These are phyloP conservation scores for Diplodia intermedia DNA, from an alignment of 2,329 filamentous ascomycete genomes.

Conservation along the genomic window DNA sequence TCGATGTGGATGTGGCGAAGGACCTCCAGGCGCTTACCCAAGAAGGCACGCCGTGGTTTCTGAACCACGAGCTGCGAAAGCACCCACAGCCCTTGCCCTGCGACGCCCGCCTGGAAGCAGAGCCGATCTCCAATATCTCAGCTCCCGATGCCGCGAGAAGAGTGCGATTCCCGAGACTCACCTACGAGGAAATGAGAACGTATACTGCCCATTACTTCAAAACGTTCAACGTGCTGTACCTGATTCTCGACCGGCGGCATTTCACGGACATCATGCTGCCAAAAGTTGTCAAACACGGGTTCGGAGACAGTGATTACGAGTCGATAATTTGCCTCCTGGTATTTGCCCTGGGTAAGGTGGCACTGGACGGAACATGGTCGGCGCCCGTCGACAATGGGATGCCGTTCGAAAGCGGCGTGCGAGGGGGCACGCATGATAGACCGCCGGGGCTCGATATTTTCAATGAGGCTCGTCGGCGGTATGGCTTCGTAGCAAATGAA, in stretches of 20 bases:
- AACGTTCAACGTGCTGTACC: conserved; percentile 33
- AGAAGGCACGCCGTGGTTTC: conserved; percentile 33
- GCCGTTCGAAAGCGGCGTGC: conserved; percentile 55
- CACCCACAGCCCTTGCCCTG: conserved; percentile 28
- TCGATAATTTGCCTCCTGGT: conserved; percentile 64
- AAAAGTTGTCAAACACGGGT: conserved; percentile 55
- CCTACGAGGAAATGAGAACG: conserved; percentile 31
- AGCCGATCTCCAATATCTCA: not conserved
- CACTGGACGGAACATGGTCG: conserved; percentile 59
- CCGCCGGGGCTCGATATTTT: conserved; percentile 67
- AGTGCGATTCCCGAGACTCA: conserved; percentile 28
- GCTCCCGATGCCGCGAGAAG: conserved; percentile 3
- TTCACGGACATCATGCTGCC: conserved; percentile 28
- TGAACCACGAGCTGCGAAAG: conserved; percentile 29
- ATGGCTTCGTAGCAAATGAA: conserved; percentile 64
- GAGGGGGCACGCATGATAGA: conserved; percentile 57
- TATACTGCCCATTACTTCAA: conserved; percentile 32
- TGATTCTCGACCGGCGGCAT: conserved; percentile 30
- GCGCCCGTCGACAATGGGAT: conserved; percentile 55
- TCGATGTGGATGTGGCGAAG: conserved; percentile 20
- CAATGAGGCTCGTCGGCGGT: conserved; percentile 66
- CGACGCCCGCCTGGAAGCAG: conserved; percentile 18
- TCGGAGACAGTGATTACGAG: conserved; percentile 56
- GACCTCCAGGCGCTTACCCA: conserved; percentile 30
- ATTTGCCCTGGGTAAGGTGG: conserved; percentile 65